A percentile compares a stretch with the other conserved stretches of the same genome.
These are phyloP conservation scores for Candida argentea DNA, from an alignment of 805 yeast genomes.

Conservation along the genomic window DNA sequence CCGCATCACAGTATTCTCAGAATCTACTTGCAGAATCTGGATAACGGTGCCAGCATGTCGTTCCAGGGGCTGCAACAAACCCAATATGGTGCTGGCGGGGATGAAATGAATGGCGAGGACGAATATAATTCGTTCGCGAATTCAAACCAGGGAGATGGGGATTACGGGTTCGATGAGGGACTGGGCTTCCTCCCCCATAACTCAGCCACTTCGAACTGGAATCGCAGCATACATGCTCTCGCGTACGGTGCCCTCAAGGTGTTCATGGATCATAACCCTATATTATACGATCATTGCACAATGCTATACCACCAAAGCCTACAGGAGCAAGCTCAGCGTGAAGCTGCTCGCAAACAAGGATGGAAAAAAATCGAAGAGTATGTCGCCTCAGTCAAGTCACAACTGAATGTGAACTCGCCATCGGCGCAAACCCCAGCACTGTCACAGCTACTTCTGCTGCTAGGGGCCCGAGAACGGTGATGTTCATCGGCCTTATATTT, in stretches of 20 bases:
- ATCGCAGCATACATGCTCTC: conserved; percentile 82
- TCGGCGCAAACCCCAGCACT: too few relatives aligned
- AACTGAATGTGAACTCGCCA: not conserved
- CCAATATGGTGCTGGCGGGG: conserved; percentile 18
- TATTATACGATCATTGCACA: conserved; percentile 88
- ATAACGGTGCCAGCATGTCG: conserved; percentile 24
- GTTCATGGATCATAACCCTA: conserved; percentile 88
- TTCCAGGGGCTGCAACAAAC: too few relatives aligned
- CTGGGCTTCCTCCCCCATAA: conserved; percentile 30
- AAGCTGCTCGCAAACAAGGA: conserved; percentile 50
- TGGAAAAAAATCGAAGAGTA: conserved; percentile 63
- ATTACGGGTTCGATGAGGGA: conserved; percentile 21
- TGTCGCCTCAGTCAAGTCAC: conserved; percentile 26
- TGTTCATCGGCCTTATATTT: too few relatives aligned
- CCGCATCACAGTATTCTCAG: conserved; percentile 14
- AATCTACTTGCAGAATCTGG: conserved; percentile 11
- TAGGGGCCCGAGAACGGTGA: too few relatives aligned
- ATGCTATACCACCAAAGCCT: conserved; percentile 71
- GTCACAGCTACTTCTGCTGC: too few relatives aligned
- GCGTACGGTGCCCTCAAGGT: conserved; percentile 86
- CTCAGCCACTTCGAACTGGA: conserved; percentile 67
- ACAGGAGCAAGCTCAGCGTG: conserved; percentile 60
- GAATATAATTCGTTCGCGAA: conserved; percentile 19
- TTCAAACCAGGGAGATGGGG: too few relatives aligned
- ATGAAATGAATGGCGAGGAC: conserved; percentile 8